Percentiles rank a stretch among this genome's conserved stretches.
Conservation (phyloP, 768 basidiomycete genomes). For the Podaxis mareebaensis region DNA sequence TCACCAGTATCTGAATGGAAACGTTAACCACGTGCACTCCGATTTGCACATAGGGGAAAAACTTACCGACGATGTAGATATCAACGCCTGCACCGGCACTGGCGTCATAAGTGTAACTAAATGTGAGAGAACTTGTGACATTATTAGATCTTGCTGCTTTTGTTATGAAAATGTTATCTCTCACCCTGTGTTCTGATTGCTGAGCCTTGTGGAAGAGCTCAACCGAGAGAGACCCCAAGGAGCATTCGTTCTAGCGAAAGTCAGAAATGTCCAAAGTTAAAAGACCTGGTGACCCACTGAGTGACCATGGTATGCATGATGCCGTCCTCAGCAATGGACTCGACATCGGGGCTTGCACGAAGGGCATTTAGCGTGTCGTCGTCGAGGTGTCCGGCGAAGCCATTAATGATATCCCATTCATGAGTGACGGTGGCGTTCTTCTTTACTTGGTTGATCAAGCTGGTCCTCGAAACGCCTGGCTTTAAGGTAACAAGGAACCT, state of each 20-base stretch:
- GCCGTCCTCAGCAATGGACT: constrained; percentile 31
- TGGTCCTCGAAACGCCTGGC: constrained; percentile 24
- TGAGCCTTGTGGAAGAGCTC: constrained; percentile 21
- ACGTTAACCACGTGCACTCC: not conserved
- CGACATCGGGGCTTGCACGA: constrained; percentile 27
- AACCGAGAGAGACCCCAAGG: constrained; percentile 34
- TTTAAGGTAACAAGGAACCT: constrained; percentile 33
- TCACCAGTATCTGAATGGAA: constrained; percentile 25
- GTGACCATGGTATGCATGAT: constrained; percentile 25
- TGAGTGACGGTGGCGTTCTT: constrained; percentile 11
- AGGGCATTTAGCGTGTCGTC: constrained; percentile 25
- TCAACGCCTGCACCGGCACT: constrained; percentile 31
- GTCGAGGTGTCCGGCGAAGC: constrained; percentile 32
- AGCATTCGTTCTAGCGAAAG: not conserved
- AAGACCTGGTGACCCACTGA: constrained; percentile 19
- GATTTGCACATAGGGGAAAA: constrained; percentile 16
- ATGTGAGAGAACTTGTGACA: constrained; percentile 19
- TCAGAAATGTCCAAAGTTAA: not conserved
- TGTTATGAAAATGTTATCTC: not conserved
- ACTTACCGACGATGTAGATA: constrained; percentile 35
- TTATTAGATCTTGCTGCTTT: not conserved
- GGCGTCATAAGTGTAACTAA: constrained; percentile 22
- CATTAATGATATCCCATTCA: constrained; percentile 31
- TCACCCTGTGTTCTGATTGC: constrained; percentile 17
- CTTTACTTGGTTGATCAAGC: constrained; percentile 19